These are phyloP conservation scores for Claviceps monticola DNA, from an alignment of 2,329 filamentous ascomycete genomes.

Conservation along the genomic window DNA sequence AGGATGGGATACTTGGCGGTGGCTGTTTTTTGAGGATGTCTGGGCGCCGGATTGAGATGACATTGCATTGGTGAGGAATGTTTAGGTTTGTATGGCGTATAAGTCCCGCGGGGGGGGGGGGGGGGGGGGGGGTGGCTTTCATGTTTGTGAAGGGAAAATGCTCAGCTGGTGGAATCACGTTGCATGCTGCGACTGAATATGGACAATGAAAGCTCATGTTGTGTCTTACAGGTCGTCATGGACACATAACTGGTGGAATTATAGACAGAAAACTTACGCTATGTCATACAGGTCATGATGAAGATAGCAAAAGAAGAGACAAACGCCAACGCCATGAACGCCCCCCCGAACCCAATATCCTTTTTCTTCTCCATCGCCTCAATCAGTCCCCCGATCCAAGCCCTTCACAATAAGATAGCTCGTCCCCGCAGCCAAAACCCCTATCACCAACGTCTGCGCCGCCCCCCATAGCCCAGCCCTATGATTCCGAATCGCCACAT, in stretches of 20 bases:
- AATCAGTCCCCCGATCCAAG: conserved; percentile 25
- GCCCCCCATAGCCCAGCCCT: conserved; percentile 43
- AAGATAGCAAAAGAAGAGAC: not conserved
- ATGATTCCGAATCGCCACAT: conserved; percentile 35
- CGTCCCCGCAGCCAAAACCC: conserved; percentile 50
- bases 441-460: conserved; percentile 50
- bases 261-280: not conserved
- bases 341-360: too few species aligned
- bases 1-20: not conserved
- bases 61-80: too few species aligned
- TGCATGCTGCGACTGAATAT: too few species aligned
- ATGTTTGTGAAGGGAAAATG: not conserved
- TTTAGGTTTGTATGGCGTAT: too few species aligned
- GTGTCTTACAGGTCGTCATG: too few species aligned
- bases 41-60: too few species aligned
- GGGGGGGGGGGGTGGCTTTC: not conserved
- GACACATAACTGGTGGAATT: too few species aligned
- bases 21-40: not conserved
- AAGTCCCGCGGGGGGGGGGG: too few species aligned
- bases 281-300: not conserved
- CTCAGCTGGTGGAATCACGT: not conserved
- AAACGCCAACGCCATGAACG: too few species aligned
- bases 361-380: not conserved
- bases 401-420: conserved; percentile 48
- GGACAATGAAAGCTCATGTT: too few species aligned